Evolutionary conservation across 2,329 filamentous ascomycete species (phyloP), one percentile per base, ranked within the genome.

Genomic region (Byssochlamys sp.): DNA sequence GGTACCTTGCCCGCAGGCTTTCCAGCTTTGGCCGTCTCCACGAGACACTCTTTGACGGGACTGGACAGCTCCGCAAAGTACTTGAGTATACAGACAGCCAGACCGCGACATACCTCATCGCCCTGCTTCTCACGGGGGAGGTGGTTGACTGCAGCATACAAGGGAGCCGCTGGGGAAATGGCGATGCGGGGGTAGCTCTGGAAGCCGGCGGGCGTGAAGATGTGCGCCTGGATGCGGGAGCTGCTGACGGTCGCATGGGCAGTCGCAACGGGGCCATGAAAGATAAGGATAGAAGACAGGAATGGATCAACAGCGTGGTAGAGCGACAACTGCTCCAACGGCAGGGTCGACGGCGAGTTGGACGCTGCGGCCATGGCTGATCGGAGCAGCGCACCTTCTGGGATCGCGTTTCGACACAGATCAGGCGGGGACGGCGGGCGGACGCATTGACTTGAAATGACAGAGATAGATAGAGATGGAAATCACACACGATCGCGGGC

Each of bases 121-220:
- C 92, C 92, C 77, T 97, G 94, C 73, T 91, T 91, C 71, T 96
- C 92, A 69, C 91, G 87, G 49, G 94, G 91, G 50, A 99, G 82
- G 71, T 91, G 85, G 70, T 89, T 86, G 72, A 99, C 94, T 56
- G 91, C 92, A 63, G 85, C 83, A 74, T 97, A 97, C 68, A 95
- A 88, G 55, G 90, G 85, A 52, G 92, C 96, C 68, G 89, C 95
- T 51, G 94, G 94, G 26, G 92, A 95, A 63, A 97, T 87, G 60
- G 92, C 95, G 64, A 99, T 84, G 67, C 92, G 90, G 59, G 89
- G 86, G 71, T 92, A 99, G 65, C 88, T 92, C 69, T 90, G 88
- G 66, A 95, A 87, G 63, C 94, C 94, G 62, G 90, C 91, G 2
- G 90, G 85, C 60, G 89, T 89, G 76, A 95, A 90, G 74, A 99